Evolutionary conservation across 305 asterid genomes (phyloP).

Genomic region (Galium porrigens): DNA sequence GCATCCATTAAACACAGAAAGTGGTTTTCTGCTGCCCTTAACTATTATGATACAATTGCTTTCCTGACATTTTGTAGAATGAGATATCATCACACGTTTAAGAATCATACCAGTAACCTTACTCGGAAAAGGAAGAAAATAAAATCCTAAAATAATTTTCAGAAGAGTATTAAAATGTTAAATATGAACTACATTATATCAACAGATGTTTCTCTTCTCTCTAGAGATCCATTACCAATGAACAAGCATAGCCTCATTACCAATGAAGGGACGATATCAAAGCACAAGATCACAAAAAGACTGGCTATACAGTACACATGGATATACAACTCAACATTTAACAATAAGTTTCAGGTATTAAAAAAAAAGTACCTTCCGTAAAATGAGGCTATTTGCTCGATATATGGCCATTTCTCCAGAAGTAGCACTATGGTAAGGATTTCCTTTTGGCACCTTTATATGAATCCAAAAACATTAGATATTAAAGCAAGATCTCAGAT

Average conservation of each 20-base stretch:
- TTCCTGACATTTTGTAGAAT: background rate
- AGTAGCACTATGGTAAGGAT: conserved; percentile 98
- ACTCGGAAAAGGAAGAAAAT: background rate
- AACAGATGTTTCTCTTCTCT: background rate
- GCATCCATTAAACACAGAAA: background rate
- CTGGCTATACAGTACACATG: background rate
- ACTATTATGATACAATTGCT: background rate
- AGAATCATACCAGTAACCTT: background rate
- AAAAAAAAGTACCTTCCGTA: conserved; percentile 53
- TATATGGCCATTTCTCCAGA: conserved; percentile 98
- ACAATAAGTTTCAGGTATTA: conserved; percentile 9
- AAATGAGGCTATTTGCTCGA: conserved; percentile 70
- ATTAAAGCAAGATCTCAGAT: conserved; percentile 5
- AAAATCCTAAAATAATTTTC: background rate
- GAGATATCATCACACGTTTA: background rate
- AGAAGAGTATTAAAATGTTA: background rate
- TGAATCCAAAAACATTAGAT: conserved; percentile 12
- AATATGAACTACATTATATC: background rate
- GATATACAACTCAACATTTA: background rate
- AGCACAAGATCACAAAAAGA: background rate
- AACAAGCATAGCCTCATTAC: background rate
- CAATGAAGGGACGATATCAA: background rate
- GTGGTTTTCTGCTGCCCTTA: no score
- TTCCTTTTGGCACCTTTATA: conserved; percentile 79
- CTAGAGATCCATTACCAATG: no score